Percentiles rank a stretch among this genome's conserved stretches.
Evolutionary conservation across 2,329 filamentous ascomycete genomes (phyloP).

Genomic region (Allantophomopsis lycopodina): DNA sequence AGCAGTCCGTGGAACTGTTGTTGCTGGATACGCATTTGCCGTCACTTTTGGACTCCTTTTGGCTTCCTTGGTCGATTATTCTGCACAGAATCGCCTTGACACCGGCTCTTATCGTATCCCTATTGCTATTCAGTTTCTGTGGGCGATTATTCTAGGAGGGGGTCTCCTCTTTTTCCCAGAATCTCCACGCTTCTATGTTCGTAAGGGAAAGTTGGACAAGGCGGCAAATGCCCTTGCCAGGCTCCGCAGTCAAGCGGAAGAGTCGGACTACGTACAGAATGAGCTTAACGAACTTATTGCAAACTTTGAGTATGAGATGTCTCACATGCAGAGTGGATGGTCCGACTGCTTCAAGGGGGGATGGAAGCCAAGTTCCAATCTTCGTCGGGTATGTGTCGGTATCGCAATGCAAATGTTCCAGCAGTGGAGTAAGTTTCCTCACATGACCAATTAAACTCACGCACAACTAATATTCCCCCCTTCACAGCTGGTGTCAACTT

Average conservation of each 20-base stretch:
- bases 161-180: constrained; percentile 70
- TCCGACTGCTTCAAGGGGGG: constrained; percentile 52
- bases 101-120: constrained; percentile 66
- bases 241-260: constrained; percentile 58
- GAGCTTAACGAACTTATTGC: constrained; percentile 76
- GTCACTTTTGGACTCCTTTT: constrained; percentile 68
- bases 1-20: constrained; percentile 63
- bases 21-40: constrained; percentile 68
- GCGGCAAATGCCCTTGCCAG: constrained; percentile 48
- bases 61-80: constrained; percentile 62
- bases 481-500: constrained; percentile 58
- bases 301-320: constrained; percentile 73
- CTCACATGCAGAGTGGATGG: constrained; percentile 44
- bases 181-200: constrained; percentile 73
- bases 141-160: constrained; percentile 58
- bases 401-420: constrained; percentile 75
- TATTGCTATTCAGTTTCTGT: constrained; percentile 66
- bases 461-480: constrained; percentile 30
- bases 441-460: constrained; percentile 49
- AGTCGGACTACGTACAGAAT: constrained; percentile 60
- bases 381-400: constrained; percentile 58
- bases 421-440: constrained; percentile 35
- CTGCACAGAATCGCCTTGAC: constrained; percentile 43
- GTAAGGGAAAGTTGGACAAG: constrained; percentile 51
- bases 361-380: constrained; percentile 42